Conservation (phyloP, 139 green algal genomes). For the Auxenochlorella pyrenoidosa region DNA sequence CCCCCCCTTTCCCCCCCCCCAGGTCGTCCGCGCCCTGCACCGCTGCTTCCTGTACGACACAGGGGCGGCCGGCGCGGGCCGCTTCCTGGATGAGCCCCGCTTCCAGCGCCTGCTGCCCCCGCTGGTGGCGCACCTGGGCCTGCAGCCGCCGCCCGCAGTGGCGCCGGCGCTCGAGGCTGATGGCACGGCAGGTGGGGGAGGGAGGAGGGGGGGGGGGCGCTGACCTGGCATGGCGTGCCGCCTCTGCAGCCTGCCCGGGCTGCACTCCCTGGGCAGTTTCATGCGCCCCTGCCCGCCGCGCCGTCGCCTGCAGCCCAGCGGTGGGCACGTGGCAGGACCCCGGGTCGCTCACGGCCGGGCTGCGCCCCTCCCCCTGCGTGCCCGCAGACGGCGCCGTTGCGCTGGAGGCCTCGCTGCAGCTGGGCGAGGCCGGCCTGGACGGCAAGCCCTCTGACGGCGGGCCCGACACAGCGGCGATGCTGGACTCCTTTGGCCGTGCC, state of each 20-base stretch:
- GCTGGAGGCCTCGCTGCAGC: conserved; percentile 21
- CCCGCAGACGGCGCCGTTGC: conserved; percentile 7
- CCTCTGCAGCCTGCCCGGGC: no score
- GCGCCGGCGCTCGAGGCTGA: conserved; percentile 39
- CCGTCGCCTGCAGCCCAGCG: no score
- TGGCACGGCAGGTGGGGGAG: not conserved
- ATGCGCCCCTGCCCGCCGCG: no score
- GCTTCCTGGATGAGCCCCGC: conserved; percentile 70
- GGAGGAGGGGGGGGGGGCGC: no score
- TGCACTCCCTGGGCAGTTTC: no score
- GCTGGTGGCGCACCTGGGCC: conserved; percentile 66
- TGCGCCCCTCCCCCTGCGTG: not conserved
- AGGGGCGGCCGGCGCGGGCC: conserved; percentile 21
- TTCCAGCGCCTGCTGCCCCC: conserved; percentile 74
- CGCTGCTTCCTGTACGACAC: conserved; percentile 87
- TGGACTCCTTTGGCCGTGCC: conserved; percentile 43
- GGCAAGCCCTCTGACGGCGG: not conserved
- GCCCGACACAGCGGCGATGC: not conserved
- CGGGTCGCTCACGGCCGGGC: no score
- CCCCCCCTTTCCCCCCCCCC: not conserved
- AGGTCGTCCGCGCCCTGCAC: conserved; percentile 81
- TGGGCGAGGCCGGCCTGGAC: not conserved
- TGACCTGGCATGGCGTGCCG: no score
- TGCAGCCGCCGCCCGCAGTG: conserved; percentile 26
- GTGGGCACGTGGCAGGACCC: no score